These are phyloP conservation scores for Pseudogymnoascus sp. DNA, from an alignment of 2,329 filamentous ascomycete species.

Conservation along the genomic window DNA sequence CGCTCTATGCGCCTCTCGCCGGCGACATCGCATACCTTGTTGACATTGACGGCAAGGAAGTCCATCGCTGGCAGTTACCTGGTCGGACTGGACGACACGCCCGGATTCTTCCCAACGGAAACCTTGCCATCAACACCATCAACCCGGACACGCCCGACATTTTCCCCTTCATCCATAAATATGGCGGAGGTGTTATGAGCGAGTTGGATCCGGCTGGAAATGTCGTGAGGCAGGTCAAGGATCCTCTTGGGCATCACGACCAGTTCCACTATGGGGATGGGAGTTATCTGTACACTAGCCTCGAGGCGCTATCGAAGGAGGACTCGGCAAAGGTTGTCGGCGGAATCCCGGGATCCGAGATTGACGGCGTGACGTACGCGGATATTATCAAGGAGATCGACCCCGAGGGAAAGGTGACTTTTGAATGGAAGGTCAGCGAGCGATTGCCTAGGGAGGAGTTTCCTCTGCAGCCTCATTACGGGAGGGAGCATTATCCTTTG, in stretches of 20 bases:
- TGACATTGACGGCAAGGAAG: constrained; percentile 35
- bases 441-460: constrained; percentile 33
- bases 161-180: constrained; percentile 40
- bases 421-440: constrained; percentile 38
- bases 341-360: constrained; percentile 35
- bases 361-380: constrained; percentile 33
- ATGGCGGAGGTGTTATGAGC: constrained; percentile 39
- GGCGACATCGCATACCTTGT: constrained; percentile 33
- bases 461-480: constrained; percentile 34
- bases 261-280: constrained; percentile 39
- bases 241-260: constrained; percentile 39
- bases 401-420: constrained; percentile 32
- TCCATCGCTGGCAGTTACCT: constrained; percentile 38
- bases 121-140: constrained; percentile 38
- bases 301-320: constrained; percentile 33
- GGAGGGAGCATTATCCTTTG: constrained; percentile 38
- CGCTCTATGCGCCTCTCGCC: constrained; percentile 36
- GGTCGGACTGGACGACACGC: constrained; percentile 37
- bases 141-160: constrained; percentile 33
- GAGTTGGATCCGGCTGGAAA: constrained; percentile 34
- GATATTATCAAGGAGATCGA: constrained; percentile 39
- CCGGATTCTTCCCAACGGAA: constrained; percentile 37
- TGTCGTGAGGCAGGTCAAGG: constrained; percentile 33
- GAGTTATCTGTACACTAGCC: constrained; percentile 35
- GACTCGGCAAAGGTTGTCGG: constrained; percentile 33